Percentiles rank a stretch among this genome's conserved stretches.
Conservation (phyloP, 345 rosid species). For the Sonneratia alba region DNA sequence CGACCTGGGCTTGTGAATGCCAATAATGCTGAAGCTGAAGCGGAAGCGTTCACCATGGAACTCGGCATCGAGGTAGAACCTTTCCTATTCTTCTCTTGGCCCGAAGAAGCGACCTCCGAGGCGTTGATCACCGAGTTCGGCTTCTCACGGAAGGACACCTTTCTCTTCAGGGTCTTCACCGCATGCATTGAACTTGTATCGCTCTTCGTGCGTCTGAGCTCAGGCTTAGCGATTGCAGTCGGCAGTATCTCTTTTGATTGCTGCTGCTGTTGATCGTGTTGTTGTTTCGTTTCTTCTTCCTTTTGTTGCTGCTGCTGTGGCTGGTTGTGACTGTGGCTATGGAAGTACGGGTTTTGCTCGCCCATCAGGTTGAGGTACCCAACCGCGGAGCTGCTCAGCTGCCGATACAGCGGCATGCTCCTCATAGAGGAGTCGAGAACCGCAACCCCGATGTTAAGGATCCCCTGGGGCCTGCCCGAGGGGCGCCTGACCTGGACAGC, state of each 20-base stretch:
- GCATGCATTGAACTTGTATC: slow-evolving; percentile 58
- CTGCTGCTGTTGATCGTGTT: neutral
- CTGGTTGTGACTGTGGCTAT: slow-evolving; percentile 18
- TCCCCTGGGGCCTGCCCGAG: slow-evolving; percentile 84
- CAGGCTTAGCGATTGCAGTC: neutral
- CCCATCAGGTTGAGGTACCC: slow-evolving; percentile 17
- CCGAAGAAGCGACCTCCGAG: slow-evolving; percentile 9
- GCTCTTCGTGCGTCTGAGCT: slow-evolving; percentile 58
- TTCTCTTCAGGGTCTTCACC: slow-evolving; percentile 10
- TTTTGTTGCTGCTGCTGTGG: slow-evolving; percentile 8
- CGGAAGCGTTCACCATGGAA: slow-evolving; percentile 9
- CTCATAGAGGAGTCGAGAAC: slow-evolving; percentile 70
- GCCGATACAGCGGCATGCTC: slow-evolving; percentile 70
- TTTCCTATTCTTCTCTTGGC: neutral
- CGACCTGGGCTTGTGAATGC: neutral
- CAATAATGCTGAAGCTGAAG: neutral
- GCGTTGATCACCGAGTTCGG: slow-evolving; percentile 25
- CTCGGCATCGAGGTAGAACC: slow-evolving; percentile 8
- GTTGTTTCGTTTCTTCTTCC: slow-evolving; percentile 14
- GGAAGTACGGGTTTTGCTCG: neutral
- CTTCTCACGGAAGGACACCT: slow-evolving; percentile 3
- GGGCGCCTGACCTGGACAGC: slow-evolving; percentile 75
- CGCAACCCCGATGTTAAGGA: slow-evolving; percentile 64
- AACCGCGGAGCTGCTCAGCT: slow-evolving; percentile 48
- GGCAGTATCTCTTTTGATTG: neutral